These are phyloP conservation scores for Backusella westeae DNA, from an alignment of 192 early-diverging fungal genomes.

Conservation along the genomic window DNA sequence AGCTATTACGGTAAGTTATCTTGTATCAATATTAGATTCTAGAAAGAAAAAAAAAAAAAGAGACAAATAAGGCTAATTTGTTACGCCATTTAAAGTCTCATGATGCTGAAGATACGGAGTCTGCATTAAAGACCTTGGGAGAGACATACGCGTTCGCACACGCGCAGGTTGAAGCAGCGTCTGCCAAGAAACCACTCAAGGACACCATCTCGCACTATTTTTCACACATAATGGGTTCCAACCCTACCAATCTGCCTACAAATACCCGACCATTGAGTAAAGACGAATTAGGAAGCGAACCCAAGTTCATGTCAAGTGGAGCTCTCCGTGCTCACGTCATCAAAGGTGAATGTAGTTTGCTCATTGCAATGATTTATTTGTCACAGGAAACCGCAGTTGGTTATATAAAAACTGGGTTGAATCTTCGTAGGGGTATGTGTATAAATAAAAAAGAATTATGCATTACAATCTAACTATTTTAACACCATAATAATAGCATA, in stretches of 20 bases:
- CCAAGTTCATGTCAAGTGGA: constrained; percentile 47
- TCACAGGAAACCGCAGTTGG: constrained; percentile 48
- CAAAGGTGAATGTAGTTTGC: constrained; percentile 46
- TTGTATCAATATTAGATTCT: not conserved
- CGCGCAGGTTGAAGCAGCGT: constrained; percentile 48
- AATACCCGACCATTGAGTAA: constrained; percentile 24
- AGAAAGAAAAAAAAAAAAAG: not conserved
- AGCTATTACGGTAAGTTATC: constrained; percentile 27
- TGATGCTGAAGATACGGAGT: constrained; percentile 40
- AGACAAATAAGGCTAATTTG: not conserved
- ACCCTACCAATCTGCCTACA: constrained; percentile 25
- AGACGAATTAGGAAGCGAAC: not conserved
- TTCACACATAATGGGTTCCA: constrained; percentile 37
- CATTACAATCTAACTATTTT: not conserved
- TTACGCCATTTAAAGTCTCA: constrained; percentile 32
- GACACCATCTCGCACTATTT: constrained; percentile 40
- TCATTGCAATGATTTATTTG: constrained; percentile 47
- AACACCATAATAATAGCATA: constrained; percentile 21
- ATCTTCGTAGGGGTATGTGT: constrained; percentile 49
- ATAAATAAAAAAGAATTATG: not conserved
- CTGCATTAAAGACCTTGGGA: constrained; percentile 38
- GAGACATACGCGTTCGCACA: constrained; percentile 42
- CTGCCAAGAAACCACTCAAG: constrained; percentile 39
- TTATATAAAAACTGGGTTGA: constrained; percentile 51
- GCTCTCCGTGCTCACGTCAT: constrained; percentile 52